These are phyloP conservation scores for Tolypocladium album DNA, from an alignment of 2,329 filamentous ascomycete species.

Conservation along the genomic window DNA sequence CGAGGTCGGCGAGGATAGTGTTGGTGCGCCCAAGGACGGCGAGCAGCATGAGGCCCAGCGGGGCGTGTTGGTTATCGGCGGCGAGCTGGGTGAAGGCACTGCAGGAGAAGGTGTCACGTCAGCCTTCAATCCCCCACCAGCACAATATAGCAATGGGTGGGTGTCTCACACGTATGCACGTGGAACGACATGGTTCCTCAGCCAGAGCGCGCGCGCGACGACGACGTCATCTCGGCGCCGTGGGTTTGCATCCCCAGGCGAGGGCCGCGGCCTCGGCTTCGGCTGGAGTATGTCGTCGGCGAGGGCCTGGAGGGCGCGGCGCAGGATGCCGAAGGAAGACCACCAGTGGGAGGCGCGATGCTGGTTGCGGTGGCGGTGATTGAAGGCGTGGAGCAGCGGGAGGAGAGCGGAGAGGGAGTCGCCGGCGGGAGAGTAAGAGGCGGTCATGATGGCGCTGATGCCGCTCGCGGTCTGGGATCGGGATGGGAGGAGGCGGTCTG, in stretches of 20 bases:
- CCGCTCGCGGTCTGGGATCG: not conserved
- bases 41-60: conserved; percentile 59
- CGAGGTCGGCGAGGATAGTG: conserved; percentile 27
- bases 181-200: conserved; percentile 19
- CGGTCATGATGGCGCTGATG: not conserved
- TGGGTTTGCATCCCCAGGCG: not conserved
- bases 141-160: not conserved
- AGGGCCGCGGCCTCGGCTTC: not conserved
- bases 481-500: not conserved
- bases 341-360: conserved; percentile 78
- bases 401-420: conserved; percentile 26
- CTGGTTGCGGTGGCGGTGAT: conserved; percentile 85
- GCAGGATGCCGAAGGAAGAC: conserved; percentile 58
- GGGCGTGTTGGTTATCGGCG: conserved; percentile 62
- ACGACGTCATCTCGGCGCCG: conserved; percentile 4
- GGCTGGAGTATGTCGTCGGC: conserved; percentile 9
- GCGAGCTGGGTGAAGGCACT: conserved; percentile 59
- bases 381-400: conserved; percentile 58
- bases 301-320: conserved; percentile 53
- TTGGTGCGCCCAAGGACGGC: conserved; percentile 51
- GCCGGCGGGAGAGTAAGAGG: conserved; percentile 8
- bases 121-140: not conserved
- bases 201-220: conserved; percentile 14
- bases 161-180: conserved; percentile 23
- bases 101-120: not conserved